A percentile compares a stretch with the other conserved stretches of the same genome.
Conservation (phyloP, 495 filamentous ascomycete species). For the Cercophora sp. region DNA sequence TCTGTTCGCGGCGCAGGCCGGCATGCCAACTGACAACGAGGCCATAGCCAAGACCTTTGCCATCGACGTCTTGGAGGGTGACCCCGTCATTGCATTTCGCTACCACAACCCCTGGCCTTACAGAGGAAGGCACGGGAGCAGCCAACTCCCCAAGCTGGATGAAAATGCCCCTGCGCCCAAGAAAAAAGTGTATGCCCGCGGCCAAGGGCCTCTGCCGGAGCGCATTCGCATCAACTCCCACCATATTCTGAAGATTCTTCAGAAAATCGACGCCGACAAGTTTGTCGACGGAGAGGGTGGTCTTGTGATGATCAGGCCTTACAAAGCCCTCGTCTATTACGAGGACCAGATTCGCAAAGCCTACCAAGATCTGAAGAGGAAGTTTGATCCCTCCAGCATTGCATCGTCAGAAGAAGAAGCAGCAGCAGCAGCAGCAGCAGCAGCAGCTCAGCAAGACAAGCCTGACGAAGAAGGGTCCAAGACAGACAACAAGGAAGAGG, state of each 20-base stretch:
- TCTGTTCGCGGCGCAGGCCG: neutral
- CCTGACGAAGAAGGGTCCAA: constrained; percentile 8
- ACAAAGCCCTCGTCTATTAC: constrained; percentile 23
- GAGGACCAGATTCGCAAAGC: constrained; percentile 16
- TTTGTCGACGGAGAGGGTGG: neutral
- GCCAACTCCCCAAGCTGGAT: neutral
- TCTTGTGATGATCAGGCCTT: constrained; percentile 22
- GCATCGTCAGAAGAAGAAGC: neutral
- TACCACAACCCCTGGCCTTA: neutral
- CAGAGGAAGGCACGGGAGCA: neutral
- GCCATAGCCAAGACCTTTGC: neutral
- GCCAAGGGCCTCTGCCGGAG: constrained; percentile 8
- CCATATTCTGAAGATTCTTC: constrained; percentile 22
- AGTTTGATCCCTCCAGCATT: constrained; percentile 7
- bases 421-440: no score
- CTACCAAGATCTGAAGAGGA: constrained; percentile 16
- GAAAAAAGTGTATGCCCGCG: neutral
- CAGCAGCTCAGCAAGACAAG: neutral
- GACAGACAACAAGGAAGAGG: constrained; percentile 7
- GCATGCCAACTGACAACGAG: neutral
- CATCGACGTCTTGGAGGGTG: neutral
- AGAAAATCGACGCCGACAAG: constrained; percentile 7
- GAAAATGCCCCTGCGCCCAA: neutral
- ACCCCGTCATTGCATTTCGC: neutral
- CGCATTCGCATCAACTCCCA: constrained; percentile 23